Evolutionary conservation across 805 yeast genomes (phyloP).

Genomic region (Saccharomycopsis fodiens): DNA sequence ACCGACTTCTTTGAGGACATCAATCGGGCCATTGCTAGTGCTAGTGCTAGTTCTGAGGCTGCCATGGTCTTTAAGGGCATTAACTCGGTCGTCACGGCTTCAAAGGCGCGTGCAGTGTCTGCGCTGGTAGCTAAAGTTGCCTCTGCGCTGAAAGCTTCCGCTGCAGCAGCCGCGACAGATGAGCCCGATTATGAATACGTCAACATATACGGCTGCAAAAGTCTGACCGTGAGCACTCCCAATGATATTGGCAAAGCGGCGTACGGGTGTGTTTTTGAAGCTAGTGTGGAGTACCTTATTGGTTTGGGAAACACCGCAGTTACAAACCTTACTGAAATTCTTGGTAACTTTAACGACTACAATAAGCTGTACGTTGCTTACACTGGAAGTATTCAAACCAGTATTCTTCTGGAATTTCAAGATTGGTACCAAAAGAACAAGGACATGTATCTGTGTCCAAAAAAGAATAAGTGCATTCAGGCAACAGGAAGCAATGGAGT

Average conservation of each 20-base stretch:
- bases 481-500: not conserved
- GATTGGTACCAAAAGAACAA: conserved; percentile 8
- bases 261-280: conserved; percentile 15
- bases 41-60: too few species aligned
- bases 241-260: conserved; percentile 5
- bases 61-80: not conserved
- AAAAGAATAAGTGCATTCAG: not conserved
- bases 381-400: conserved; percentile 1
- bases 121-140: not conserved
- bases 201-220: conserved; percentile 8
- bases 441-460: conserved; percentile 5
- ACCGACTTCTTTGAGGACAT: too few species aligned
- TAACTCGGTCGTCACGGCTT: not conserved
- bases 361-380: conserved; percentile 6
- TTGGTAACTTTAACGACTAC: conserved; percentile 6
- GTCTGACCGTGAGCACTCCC: not conserved
- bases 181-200: conserved; percentile 1
- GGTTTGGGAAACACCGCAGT: conserved; percentile 9
- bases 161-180: not conserved
- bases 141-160: conserved; percentile 1
- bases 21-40: too few species aligned
- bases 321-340: conserved; percentile 6
- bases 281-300: conserved; percentile 9
- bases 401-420: conserved; percentile 5
- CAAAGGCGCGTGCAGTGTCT: too few species aligned